phyloP scores from a whole-genome alignment of 2,329 filamentous ascomycete genomes.

The Ophiostoma triangulosporum region DNA sequence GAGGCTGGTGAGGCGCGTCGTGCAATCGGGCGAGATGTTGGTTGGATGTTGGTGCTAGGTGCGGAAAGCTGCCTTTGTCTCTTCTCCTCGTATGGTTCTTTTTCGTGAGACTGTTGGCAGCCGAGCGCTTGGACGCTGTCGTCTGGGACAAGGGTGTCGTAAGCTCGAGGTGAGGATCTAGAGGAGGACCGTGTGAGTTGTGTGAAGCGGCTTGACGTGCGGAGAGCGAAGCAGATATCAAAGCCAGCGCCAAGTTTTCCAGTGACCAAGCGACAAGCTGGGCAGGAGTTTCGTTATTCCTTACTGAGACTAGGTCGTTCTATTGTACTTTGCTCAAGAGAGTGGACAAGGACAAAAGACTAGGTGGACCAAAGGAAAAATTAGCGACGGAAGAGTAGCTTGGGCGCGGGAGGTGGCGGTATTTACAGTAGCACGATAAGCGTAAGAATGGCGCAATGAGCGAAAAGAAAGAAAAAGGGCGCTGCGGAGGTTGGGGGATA shows the following conservation, averaged over 20 bases:
- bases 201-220: background rate
- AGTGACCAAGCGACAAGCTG: background rate
- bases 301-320: conserved; percentile 3
- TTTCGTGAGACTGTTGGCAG: too few species aligned
- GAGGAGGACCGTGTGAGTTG: background rate
- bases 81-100: too few species aligned
- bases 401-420: background rate
- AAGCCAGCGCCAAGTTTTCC: background rate
- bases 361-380: background rate
- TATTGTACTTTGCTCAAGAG: conserved; percentile 1
- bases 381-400: background rate
- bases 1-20: background rate
- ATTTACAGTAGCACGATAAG: background rate
- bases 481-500: background rate
- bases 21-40: background rate
- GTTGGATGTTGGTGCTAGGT: background rate
- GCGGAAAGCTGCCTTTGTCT: background rate
- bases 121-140: background rate
- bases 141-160: background rate
- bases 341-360: background rate
- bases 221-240: background rate
- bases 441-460: background rate
- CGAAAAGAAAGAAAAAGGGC: background rate
- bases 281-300: background rate
- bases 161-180: background rate